Base-by-base conservation (phyloP, 441 rosid genomes). In the Cnidoscolus chayamansa region DNA sequence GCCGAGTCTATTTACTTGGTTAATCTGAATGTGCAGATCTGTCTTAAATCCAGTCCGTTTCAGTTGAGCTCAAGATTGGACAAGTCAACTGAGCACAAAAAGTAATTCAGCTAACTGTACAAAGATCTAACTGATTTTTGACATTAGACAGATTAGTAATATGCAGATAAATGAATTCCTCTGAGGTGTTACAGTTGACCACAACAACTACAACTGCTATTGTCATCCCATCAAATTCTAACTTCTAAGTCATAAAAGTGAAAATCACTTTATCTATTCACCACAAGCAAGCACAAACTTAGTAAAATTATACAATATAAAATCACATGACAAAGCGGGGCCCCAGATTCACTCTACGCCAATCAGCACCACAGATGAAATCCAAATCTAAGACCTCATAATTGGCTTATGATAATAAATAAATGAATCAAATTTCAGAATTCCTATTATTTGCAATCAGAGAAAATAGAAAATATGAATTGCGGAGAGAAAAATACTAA, bases 351-450 rank as follows among this genome's bases (percentile, higher is more conserved):
- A 35, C 37, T 67, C 43, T 45, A 30, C 32, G 19, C 3, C 50
- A 20, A 54, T 54, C 12, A 32, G 70, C 47, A 68, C 19, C 32
- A 20, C 7, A 19, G 11, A 35, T 37, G 45, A 55, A 51, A 68
- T 55, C 40, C 11, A 32, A 32, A 58, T 10, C 10, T 25, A 58
- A 35, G 43, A 59, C 45, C 45, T 25, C 20, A 58, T 7, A 32
- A 30, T 43, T 9, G 65, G 19, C 9, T 51, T 12, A 17, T 13
- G 13, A 32, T 30, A 58, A 31, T 3, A 70, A 68, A 25, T 7
- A 47, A 20, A 47, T 10, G 47, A 40, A 45, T 59, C 31, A 16
- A 70, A 57, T 70, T 43, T 56, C 13, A 45, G 31, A 69, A 69
- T 4, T 31, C 2, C 35, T 56, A 25, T 20, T 10, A 58, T 13